Evolutionary conservation across 2,329 filamentous ascomycete genomes (phyloP).

Genomic region (Cladosporium sp.): DNA sequence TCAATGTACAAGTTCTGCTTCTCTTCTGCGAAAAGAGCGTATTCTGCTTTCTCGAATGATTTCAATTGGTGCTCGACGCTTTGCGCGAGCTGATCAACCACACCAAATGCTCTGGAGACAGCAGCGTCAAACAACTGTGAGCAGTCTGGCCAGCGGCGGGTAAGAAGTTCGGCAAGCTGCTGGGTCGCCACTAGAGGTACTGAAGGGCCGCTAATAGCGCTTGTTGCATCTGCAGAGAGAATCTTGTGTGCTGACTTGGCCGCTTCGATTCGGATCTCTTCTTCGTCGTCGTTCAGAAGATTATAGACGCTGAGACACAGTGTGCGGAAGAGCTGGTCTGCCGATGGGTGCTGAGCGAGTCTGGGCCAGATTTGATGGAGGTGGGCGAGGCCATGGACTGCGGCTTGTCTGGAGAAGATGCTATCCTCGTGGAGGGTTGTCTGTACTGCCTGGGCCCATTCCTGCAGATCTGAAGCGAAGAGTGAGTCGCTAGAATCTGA

Average conservation of each 20-base stretch:
- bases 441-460: constrained; percentile 16
- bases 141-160: constrained; percentile 16
- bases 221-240: constrained; percentile 28
- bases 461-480: background rate
- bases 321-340: constrained; percentile 25
- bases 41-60: background rate
- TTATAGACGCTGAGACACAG: constrained; percentile 68
- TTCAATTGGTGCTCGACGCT: constrained; percentile 16
- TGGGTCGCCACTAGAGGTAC: constrained; percentile 49
- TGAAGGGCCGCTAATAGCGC: constrained; percentile 25
- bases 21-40: constrained; percentile 75
- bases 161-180: constrained; percentile 32
- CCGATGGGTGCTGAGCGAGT: background rate
- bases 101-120: constrained; percentile 21
- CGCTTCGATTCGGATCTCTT: constrained; percentile 71
- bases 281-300: constrained; percentile 82
- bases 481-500: background rate
- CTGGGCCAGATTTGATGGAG: constrained; percentile 18
- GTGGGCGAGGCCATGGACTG: constrained; percentile 20
- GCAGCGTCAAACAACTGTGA: constrained; percentile 13
- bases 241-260: constrained; percentile 49
- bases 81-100: background rate
- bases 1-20: constrained; percentile 95
- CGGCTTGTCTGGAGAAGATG: constrained; percentile 27
- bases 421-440: constrained; percentile 21